Base-by-base conservation (phyloP, 768 basidiomycete genomes). In the Suillus paluster region DNA sequence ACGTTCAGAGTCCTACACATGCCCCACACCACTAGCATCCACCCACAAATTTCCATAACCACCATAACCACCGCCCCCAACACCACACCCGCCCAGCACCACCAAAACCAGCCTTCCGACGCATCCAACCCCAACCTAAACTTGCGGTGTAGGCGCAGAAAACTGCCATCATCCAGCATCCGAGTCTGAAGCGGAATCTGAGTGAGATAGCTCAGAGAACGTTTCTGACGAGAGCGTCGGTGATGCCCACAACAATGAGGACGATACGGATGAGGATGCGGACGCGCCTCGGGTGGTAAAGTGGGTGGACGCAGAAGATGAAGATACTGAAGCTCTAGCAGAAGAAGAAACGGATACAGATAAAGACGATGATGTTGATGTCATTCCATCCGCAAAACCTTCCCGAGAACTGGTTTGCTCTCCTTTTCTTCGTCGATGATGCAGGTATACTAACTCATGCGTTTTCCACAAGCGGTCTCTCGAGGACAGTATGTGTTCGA, bases 261-360 rank as follows among this genome's bases (percentile, higher is more conserved):
- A 63, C 55, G 66, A 66, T 56, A 69, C 62, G 5, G 69, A 67
- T n/a, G 60, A 61, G 5, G 80, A 82, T 60, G 71, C 74, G 6
- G 87, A 89, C 68, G 78, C 77, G 2, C 85, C 86, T 9, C 79
- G 87, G n/a, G 77, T 87, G 30, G 83, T 80, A 15, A 86, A 85
- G 66, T 90, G 87, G 86, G 76, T 83, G 5, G 86, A 83, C 48
- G 85, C 86, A 58, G 78, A 76, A 7, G 74, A 75, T 17, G 62
- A 61, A 66, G 65, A 60, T 65, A 65, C 48, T 9, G 33, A 50
- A 19, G 67, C 61, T 9, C 59, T 57, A 6, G 27, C 53, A 25
- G 65, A 55, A 38, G 61, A 61, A 7, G 68, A 65, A 27, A 39
- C 27, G 30, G 30, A 30, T 30, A 3, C 6, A 30, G 30, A 30